Percentiles rank a stretch among this genome's conserved stretches.
These are phyloP conservation scores for Lepiota brunneoincarnata DNA, from an alignment of 768 basidiomycete genomes.

Conservation along the genomic window DNA sequence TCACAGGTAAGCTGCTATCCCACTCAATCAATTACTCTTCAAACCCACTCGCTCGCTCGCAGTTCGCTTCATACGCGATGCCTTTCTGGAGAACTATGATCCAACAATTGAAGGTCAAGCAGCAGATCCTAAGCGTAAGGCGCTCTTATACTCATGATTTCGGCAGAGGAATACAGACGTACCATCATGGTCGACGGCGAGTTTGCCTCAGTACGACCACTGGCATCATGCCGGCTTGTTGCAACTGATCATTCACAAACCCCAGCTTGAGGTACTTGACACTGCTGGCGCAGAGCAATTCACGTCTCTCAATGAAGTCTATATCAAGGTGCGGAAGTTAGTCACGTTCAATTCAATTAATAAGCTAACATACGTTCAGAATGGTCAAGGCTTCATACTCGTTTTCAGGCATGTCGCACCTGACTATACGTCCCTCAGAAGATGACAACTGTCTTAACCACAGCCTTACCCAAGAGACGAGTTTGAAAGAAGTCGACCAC, in stretches of 20 bases:
- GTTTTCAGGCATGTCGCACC: constrained; percentile 61
- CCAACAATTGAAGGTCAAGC: constrained; percentile 78
- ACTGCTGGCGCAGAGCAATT: constrained; percentile 89
- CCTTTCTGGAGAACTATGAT: constrained; percentile 76
- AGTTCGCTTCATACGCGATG: constrained; percentile 73
- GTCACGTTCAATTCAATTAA: not conserved
- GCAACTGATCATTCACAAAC: not conserved
- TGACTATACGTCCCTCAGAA: not conserved
- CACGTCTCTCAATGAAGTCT: constrained; percentile 74
- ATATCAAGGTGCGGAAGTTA: constrained; percentile 63
- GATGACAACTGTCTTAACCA: not conserved
- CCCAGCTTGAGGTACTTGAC: constrained; percentile 76
- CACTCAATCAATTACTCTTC: not conserved
- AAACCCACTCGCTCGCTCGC: constrained; percentile 9
- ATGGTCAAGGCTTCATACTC: constrained; percentile 75
- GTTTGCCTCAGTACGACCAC: constrained; percentile 50
- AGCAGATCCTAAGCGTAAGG: not conserved
- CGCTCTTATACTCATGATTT: constrained; percentile 13
- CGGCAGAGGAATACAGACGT: constrained; percentile 68
- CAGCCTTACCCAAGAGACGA: constrained; percentile 81
- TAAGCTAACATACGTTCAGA: constrained; percentile 30
- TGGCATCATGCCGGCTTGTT: not conserved
- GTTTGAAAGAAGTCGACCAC: constrained; percentile 74
- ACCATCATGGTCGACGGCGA: constrained; percentile 65
- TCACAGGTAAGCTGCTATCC: constrained; percentile 46